Evolutionary conservation across 805 yeast species (phyloP).

Genomic region (Kuraishia molischiana): DNA sequence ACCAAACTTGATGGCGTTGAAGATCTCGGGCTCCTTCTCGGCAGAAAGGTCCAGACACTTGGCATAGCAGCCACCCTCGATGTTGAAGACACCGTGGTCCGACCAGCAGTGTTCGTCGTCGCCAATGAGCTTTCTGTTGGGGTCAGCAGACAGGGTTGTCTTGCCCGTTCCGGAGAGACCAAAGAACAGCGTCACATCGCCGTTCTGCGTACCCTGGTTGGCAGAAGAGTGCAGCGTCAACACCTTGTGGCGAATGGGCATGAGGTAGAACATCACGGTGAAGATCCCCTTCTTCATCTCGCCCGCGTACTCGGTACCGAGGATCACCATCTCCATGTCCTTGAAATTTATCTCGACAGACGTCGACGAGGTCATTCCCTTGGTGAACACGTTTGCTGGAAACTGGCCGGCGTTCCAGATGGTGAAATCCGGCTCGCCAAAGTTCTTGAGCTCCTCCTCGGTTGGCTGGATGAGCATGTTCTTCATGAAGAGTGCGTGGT

Average conservation of each 20-base stretch:
- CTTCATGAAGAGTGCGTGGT: conserved; percentile 96
- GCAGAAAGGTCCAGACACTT: conserved; percentile 83
- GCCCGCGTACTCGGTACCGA: conserved; percentile 99
- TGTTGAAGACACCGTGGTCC: conserved; percentile 95
- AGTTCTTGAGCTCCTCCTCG: conserved; percentile 73
- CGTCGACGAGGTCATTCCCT: conserved; percentile 95
- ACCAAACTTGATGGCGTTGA: conserved; percentile 90
- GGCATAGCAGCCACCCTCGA: conserved; percentile 99
- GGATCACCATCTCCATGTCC: conserved; percentile 96
- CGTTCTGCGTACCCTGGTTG: conserved; percentile 73
- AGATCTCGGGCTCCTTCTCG: conserved; percentile 97
- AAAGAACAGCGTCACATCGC: conserved; percentile 91
- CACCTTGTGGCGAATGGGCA: conserved; percentile 90
- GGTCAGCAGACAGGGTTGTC: conserved; percentile 95
- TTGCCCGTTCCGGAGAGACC: conserved; percentile 98
- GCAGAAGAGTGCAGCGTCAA: conserved; percentile 93
- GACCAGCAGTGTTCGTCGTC: conserved; percentile 99
- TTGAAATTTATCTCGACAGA: conserved; percentile 95
- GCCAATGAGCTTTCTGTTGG: conserved; percentile 87
- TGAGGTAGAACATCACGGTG: conserved; percentile 97
- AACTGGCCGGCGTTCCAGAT: conserved; percentile 98
- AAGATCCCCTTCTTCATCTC: conserved; percentile 99
- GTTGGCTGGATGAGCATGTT: conserved; percentile 97
- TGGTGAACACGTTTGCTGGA: conserved; percentile 94
- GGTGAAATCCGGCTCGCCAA: conserved; percentile 97